A percentile compares a stretch with the other conserved stretches of the same genome.
These are phyloP conservation scores for Cyberlindnera meyerae DNA, from an alignment of 805 yeast species.

Conservation along the genomic window DNA sequence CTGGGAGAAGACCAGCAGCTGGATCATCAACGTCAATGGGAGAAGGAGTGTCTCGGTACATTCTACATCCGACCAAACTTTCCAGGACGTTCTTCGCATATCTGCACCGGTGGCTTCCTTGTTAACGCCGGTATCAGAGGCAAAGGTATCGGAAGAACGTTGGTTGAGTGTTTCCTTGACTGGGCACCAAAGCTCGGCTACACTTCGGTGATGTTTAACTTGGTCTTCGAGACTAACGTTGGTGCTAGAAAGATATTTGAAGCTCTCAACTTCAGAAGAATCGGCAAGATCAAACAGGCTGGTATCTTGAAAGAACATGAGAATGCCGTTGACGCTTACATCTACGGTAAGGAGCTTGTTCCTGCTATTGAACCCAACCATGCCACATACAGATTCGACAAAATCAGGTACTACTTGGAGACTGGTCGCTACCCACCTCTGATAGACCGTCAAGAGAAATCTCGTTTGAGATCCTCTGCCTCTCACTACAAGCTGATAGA, in stretches of 20 bases:
- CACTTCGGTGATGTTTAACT: slow-evolving; percentile 75
- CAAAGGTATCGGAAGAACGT: slow-evolving; percentile 82
- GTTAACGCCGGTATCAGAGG: slow-evolving; percentile 93
- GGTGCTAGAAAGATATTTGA: slow-evolving; percentile 80
- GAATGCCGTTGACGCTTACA: slow-evolving; percentile 79
- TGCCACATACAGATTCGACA: slow-evolving; percentile 61
- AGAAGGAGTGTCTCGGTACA: slow-evolving; percentile 85
- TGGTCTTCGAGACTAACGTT: slow-evolving; percentile 83
- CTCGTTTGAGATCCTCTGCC: slow-evolving; percentile 77
- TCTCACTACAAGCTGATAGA: slow-evolving; percentile 67
- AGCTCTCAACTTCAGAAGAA: slow-evolving; percentile 63
- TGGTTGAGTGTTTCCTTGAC: slow-evolving; percentile 76
- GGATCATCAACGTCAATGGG: slow-evolving; percentile 70
- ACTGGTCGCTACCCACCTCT: slow-evolving; percentile 84
- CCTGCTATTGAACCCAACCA: slow-evolving; percentile 35
- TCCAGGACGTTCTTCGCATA: slow-evolving; percentile 90
- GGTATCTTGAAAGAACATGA: slow-evolving; percentile 84
- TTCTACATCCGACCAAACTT: slow-evolving; percentile 82
- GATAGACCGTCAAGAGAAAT: slow-evolving; percentile 78
- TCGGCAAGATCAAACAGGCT: slow-evolving; percentile 82
- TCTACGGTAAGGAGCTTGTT: slow-evolving; percentile 77
- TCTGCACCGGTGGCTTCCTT: slow-evolving; percentile 83
- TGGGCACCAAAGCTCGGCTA: slow-evolving; percentile 93
- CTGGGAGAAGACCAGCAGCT: slow-evolving; percentile 67
- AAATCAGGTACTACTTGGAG: slow-evolving; percentile 69